Percentiles rank a stretch among this genome's conserved stretches.
Conservation (phyloP, 495 filamentous ascomycete species). For the Hypoxylon trugodes region DNA sequence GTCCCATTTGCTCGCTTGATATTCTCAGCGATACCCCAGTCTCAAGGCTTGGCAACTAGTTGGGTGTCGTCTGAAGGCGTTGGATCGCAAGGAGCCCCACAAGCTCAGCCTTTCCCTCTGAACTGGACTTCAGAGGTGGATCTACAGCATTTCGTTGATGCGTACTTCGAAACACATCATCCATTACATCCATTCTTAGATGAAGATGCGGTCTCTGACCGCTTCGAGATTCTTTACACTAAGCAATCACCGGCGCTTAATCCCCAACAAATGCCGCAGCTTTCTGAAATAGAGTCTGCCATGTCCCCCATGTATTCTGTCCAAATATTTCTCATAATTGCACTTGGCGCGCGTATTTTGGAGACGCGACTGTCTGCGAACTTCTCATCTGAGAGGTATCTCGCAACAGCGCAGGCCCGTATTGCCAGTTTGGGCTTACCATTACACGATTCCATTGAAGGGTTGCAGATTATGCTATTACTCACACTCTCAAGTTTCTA, state of each 20-base stretch:
- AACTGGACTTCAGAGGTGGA: constrained; percentile 13
- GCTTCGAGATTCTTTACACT: constrained; percentile 43
- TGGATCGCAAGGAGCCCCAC: not conserved
- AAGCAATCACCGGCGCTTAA: constrained; percentile 32
- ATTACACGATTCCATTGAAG: constrained; percentile 49
- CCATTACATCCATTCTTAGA: constrained; percentile 56
- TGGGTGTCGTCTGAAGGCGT: constrained; percentile 2
- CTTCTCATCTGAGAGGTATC: constrained; percentile 57
- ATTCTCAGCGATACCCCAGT: constrained; percentile 41
- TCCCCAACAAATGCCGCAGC: constrained; percentile 34
- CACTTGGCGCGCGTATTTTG: constrained; percentile 53
- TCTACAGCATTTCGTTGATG: constrained; percentile 30
- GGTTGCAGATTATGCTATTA: constrained; percentile 54
- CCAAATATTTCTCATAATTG: constrained; percentile 59
- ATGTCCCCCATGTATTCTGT: constrained; percentile 24
- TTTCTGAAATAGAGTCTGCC: constrained; percentile 26
- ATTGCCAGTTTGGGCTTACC: constrained; percentile 44
- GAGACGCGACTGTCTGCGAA: constrained; percentile 50
- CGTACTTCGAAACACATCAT: constrained; percentile 55
- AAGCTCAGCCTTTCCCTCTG: constrained; percentile 2
- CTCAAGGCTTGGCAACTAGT: constrained; percentile 14
- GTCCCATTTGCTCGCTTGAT: constrained; percentile 54
- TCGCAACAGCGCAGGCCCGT: constrained; percentile 52
- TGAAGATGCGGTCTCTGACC: constrained; percentile 48
- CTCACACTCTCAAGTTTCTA: constrained; percentile 57